Base-by-base conservation (phyloP, 75 land plant species). In the Cryptomeria japonica region DNA sequence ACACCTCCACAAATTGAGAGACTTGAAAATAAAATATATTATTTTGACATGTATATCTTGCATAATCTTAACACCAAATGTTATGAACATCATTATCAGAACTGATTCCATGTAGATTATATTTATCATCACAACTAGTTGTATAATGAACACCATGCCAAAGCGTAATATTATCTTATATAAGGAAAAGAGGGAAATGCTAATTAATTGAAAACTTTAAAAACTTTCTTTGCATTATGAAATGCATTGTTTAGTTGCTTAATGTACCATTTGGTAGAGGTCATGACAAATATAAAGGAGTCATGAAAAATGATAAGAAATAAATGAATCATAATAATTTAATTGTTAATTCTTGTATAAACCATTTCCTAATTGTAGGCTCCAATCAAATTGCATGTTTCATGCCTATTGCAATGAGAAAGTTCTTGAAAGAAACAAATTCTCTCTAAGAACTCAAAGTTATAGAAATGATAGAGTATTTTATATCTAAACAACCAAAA, bases 81-180 rank as follows among this genome's bases (percentile, higher is more conserved):
- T 98, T 98, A 87, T 98, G 96, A 11, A 95, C 91, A 56, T 98
- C 99, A 89, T 98, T 98, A 89, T 98, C 97, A 89, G 98, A 98
- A 46, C 96, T 98, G 12, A n/a, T n/a, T n/a, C n/a, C n/a, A n/a
- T n/a, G n/a, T n/a, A n/a, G n/a, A n/a, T n/a, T n/a, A n/a, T n/a
- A n/a, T n/a, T n/a, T n/a, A n/a, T n/a, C n/a, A n/a, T n/a, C n/a
- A n/a, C n/a, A n/a, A n/a, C n/a, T n/a, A n/a, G n/a, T n/a, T n/a
- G n/a, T n/a, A n/a, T n/a, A n/a, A n/a, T 38, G 85, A 38, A 85
- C 44, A 61, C 87, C 73, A 53, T 19, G 41, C 19, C n/a, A 85
- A 73, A 10, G 19, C 86, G 11, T 44, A 25, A 77, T 78, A 42
- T 22, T 46, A 83, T 84, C 4, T 44, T 61, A 22, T 84, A 2